These are phyloP conservation scores for Rhynchospora pubera DNA, from an alignment of 176 grass and related monocot species.

Conservation along the genomic window DNA sequence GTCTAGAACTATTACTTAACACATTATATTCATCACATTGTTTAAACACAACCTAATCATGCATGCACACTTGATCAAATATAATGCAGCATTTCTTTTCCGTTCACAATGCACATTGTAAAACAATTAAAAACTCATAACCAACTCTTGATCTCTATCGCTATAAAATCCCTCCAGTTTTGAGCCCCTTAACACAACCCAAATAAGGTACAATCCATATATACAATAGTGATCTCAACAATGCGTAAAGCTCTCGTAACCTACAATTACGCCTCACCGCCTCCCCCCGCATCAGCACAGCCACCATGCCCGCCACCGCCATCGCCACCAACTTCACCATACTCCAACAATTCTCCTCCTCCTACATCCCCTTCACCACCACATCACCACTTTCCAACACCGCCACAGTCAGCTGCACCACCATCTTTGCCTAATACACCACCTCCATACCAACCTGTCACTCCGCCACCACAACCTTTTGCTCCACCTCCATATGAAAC, in stretches of 20 bases:
- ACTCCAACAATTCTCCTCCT: conserved; percentile 3
- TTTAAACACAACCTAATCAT: not conserved
- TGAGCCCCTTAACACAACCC: not conserved
- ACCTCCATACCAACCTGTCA: not conserved
- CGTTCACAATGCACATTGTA: not conserved
- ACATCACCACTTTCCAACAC: not conserved
- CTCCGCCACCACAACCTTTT: not conserved
- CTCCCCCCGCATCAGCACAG: not conserved
- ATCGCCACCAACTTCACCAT: not conserved
- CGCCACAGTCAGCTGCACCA: not conserved
- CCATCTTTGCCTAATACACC: not conserved
- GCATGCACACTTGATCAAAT: not conserved
- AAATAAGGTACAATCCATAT: not conserved
- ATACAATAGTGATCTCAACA: not conserved
- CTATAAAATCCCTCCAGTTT: not conserved
- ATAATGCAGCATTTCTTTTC: not conserved
- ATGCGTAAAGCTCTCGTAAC: not conserved
- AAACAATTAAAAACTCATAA: not conserved
- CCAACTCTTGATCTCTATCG: not conserved
- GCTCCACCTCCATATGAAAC: not conserved
- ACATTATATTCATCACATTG: not conserved
- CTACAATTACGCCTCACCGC: not conserved
- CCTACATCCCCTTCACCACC: not conserved
- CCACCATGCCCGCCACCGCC: not conserved
- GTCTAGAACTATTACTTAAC: not conserved